Conservation (phyloP, 2,329 filamentous ascomycete species). For the Pestalotiopsis fici region DNA sequence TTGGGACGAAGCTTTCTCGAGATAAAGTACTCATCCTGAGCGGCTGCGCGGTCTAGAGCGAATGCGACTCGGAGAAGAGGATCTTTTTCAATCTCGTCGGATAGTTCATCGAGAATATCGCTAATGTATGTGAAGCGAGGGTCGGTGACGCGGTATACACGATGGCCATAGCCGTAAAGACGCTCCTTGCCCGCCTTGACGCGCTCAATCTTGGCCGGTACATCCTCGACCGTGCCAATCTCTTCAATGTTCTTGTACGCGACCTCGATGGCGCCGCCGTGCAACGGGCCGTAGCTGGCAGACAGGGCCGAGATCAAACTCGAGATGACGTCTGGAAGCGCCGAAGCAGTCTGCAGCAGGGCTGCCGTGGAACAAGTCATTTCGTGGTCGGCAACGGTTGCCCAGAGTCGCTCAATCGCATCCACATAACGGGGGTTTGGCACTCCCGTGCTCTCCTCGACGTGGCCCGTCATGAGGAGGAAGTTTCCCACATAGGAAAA, state of each 20-base stretch:
- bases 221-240: slow-evolving; percentile 5
- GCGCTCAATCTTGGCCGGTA: not conserved
- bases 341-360: slow-evolving; percentile 18
- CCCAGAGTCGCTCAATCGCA: too few relatives aligned
- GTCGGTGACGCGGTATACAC: not conserved
- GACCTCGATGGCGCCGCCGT: slow-evolving; percentile 22
- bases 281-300: slow-evolving; percentile 18
- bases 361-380: slow-evolving; percentile 22
- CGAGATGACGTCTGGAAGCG: slow-evolving; percentile 18
- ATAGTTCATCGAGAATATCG: not conserved
- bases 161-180: not conserved
- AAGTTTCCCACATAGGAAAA: slow-evolving; percentile 17
- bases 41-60: not conserved
- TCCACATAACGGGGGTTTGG: slow-evolving; percentile 18
- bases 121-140: not conserved
- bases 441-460: slow-evolving; percentile 16
- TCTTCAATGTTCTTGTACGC: slow-evolving; percentile 20
- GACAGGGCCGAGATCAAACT: slow-evolving; percentile 15
- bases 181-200: not conserved
- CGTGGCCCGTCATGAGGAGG: slow-evolving; percentile 19
- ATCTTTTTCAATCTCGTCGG: not conserved
- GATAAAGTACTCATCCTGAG: not conserved
- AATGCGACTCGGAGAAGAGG: not conserved
- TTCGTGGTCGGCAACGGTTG: slow-evolving; percentile 22
- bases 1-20: not conserved